Evolutionary conservation across 768 basidiomycete species (phyloP), one percentile per base, ranked within the genome.

Genomic region (Naganishia vaughanmartiniae): DNA sequence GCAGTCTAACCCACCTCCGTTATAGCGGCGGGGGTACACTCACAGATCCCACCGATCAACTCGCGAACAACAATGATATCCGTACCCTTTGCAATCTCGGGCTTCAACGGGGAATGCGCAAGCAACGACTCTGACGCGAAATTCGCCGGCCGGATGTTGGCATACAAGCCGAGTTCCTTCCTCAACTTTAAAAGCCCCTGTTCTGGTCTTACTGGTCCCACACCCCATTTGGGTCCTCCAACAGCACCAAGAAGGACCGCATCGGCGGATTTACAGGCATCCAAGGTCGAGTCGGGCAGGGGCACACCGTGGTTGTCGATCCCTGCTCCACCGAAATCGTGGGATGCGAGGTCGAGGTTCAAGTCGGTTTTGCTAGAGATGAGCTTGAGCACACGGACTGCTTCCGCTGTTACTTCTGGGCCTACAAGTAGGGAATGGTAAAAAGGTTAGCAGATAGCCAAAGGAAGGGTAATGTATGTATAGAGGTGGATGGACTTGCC

Each of bases 181-280:
- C 96, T 89, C 65, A 99, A 86, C 9, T 84, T 80, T 33, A 99
- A 88, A 14, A 99, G 86, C 67, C 96, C 96, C 72, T 87, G 87
- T 81, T 99, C 96, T 21, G 96, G 96, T 68, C 96, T 89, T 66
- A 97, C 87, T 80, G 89, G 89, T 69, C 88, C 87, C 2, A 94
- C 90, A 57, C 93, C 94, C 96, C 96, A 99, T 83, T 97, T 97
- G 17, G 96, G 96, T n/a, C 96, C 96, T 70, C 96, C 96, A 74
- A 98, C 91, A 24, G 95, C 89, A 74, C 95, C 96, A 87, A 99
- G 88, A 34, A 99, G 84, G 74, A 99, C 91, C 19, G 95, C 96
- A 83, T 98, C 95, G 4, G 95, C 94, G 77, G 89, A 87, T 79
- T 91, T 85, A 83, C 94, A 97, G 24, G 93, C 93, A 72, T 89